Percentiles rank a stretch among this genome's conserved stretches.
phyloP scores from a whole-genome alignment of 345 rosid species.

The Dipteronia sinensis region DNA sequence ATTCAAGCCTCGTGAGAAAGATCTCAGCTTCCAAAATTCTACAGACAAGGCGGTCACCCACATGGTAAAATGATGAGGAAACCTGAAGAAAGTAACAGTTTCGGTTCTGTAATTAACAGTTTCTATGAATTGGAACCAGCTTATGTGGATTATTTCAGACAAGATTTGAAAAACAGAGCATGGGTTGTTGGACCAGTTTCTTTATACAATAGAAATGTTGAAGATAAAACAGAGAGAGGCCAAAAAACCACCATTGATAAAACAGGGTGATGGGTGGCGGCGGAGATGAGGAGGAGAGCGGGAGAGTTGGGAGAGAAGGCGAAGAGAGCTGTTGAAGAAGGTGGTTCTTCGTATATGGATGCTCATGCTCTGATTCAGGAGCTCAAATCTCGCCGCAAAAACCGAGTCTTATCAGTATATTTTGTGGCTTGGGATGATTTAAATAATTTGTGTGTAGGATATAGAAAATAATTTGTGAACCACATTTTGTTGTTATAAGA shows the following conservation, averaged over 20 bases:
- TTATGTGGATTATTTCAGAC: conserved; percentile 42
- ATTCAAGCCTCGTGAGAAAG: conserved; percentile 36
- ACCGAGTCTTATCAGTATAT: neutral
- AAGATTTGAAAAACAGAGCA: conserved; percentile 34
- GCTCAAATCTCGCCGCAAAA: conserved; percentile 19
- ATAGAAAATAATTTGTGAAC: neutral
- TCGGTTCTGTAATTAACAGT: conserved; percentile 43
- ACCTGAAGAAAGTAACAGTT: conserved; percentile 19
- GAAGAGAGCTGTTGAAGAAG: conserved; percentile 44
- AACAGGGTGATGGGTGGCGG: conserved; percentile 33
- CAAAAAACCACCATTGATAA: conserved; percentile 29
- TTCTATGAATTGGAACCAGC: conserved; percentile 50
- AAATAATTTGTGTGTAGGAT: too few relatives aligned
- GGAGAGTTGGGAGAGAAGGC: conserved; percentile 37
- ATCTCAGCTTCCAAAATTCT: conserved; percentile 37
- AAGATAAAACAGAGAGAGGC: conserved; percentile 49
- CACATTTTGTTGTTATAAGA: neutral
- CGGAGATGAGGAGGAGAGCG: conserved; percentile 41
- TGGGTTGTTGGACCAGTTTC: conserved; percentile 63
- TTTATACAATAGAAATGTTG: conserved; percentile 30
- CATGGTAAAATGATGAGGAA: conserved; percentile 11
- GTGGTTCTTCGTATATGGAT: conserved; percentile 47
- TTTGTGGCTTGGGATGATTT: neutral
- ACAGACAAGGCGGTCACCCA: neutral
- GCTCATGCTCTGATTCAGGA: conserved; percentile 34